Evolutionary conservation across 768 basidiomycete genomes (phyloP).

Genomic region (Podaxis carcinomalis): DNA sequence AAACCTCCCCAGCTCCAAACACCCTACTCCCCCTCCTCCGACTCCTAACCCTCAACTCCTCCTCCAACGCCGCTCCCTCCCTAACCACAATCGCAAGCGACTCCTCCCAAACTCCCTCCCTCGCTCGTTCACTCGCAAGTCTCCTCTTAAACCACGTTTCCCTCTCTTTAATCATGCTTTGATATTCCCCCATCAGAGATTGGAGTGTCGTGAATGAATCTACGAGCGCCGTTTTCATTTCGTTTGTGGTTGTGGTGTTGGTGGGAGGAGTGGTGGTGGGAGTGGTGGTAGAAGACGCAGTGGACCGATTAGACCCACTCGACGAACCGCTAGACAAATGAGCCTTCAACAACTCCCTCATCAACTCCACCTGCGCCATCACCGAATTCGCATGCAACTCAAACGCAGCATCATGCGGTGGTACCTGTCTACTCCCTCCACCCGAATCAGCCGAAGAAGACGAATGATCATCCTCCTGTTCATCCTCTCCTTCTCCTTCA

Average conservation of each 20-base stretch:
- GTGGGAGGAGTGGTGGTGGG: background rate
- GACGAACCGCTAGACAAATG: no score
- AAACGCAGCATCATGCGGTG: slow-evolving; percentile 57
- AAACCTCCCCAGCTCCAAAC: slow-evolving; percentile 35
- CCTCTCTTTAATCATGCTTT: slow-evolving; percentile 67
- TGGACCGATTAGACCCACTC: background rate
- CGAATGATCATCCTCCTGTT: slow-evolving; percentile 32
- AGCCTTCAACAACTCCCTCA: slow-evolving; percentile 59
- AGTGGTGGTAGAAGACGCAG: background rate
- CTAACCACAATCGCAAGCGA: slow-evolving; percentile 81
- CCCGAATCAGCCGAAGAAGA: slow-evolving; percentile 39
- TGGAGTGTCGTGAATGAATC: slow-evolving; percentile 57
- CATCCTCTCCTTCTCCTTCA: slow-evolving; percentile 36
- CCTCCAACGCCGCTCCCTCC: slow-evolving; percentile 82
- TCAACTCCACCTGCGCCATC: slow-evolving; percentile 76
- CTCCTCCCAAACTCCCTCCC: slow-evolving; percentile 82
- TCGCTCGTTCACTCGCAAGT: slow-evolving; percentile 58
- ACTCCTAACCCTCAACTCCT: slow-evolving; percentile 63
- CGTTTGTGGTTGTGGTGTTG: background rate
- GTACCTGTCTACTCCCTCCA: slow-evolving; percentile 23
- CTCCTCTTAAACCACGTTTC: slow-evolving; percentile 75
- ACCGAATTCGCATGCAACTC: slow-evolving; percentile 68
- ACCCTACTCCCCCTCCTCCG: slow-evolving; percentile 56
- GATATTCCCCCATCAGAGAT: slow-evolving; percentile 60
- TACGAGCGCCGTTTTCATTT: slow-evolving; percentile 48